Evolutionary conservation across 305 asterid species (phyloP).

Genomic region (Fraxinus ornus): DNA sequence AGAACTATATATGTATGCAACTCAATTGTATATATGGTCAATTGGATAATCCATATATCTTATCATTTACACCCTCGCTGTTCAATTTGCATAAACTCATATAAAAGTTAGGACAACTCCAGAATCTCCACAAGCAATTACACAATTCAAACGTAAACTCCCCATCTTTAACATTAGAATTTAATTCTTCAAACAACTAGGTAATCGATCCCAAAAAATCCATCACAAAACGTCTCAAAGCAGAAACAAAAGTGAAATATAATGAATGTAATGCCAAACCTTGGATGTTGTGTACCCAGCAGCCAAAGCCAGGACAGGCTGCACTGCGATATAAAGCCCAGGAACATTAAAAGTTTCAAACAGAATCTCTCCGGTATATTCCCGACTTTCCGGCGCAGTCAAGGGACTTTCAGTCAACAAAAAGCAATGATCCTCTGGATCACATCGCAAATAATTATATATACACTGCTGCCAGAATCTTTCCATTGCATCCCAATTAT

Average conservation of each 20-base stretch:
- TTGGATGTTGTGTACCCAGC: slow-evolving; percentile 93
- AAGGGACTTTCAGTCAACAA: slow-evolving; percentile 84
- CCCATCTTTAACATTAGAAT: neutral
- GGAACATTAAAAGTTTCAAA: slow-evolving; percentile 92
- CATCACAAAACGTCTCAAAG: neutral
- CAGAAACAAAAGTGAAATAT: neutral
- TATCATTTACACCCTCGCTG: neutral
- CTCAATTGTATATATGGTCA: neutral
- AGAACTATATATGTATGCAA: neutral
- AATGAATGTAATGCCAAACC: slow-evolving; percentile 35
- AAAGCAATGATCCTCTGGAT: slow-evolving; percentile 96
- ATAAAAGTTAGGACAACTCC: slow-evolving; percentile 10
- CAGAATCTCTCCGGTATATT: slow-evolving; percentile 91
- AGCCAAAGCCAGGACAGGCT: slow-evolving; percentile 95
- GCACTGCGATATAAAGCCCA: slow-evolving; percentile 88
- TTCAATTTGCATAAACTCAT: neutral
- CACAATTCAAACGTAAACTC: neutral
- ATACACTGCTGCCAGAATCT: slow-evolving; percentile 95
- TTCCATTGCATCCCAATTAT: slow-evolving; percentile 94
- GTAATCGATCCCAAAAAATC: neutral
- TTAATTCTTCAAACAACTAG: slow-evolving; percentile 2
- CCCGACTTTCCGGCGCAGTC: slow-evolving; percentile 91
- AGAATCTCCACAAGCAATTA: neutral
- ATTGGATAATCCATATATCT: neutral
- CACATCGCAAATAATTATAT: slow-evolving; percentile 77